Base-by-base conservation (phyloP, 1,284 basidiomycete species). In the Hortiboletus rubellus region DNA sequence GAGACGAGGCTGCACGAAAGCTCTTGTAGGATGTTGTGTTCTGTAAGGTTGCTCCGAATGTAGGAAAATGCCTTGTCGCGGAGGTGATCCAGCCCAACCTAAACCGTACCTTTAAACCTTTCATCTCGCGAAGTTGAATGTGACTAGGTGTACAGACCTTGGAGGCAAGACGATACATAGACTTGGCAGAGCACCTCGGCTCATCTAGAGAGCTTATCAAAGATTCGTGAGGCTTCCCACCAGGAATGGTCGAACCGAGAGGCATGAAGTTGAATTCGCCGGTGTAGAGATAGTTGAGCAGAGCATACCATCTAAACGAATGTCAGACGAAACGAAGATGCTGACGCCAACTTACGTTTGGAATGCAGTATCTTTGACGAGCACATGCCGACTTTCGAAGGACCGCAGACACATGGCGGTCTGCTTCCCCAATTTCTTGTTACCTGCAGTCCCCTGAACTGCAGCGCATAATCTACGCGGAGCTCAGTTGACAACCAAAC, bases 261-360 rank as follows among this genome's bases (percentile, higher is more conserved):
- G 67, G 69, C 50, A 58, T 43, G 31, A 71, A 72, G 6, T 4
- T 52, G 31, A 61, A 40, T 30, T 59, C 46, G 43, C 43, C 59
- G 0, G 68, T 72, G 31, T 65, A 70, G 3, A 73, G 47, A 44
- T 72, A 71, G 40, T 64, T 60, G 33, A 69, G 36, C 4, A 69
- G 61, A 3, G 57, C 52, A 27, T 66, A 68, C 67, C 68, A 72
- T 15, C 71, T 69, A 15, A 31, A 27, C 5, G 1, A 7, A 8
- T 7, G 8, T 42, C 27, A 27, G 10, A 54, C 10, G 1, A 7
- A 18, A 11, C 1, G 17, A 50, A 14, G 5, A 18, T 5, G 31
- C n/a, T 33, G 8, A 5, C 2, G 6, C 22, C 22, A 49, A 7
- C 58, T 18, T 38, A 63, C 54, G 63, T 66, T 27, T 54, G 63